Base-by-base conservation (phyloP, 2,329 filamentous ascomycete genomes). In the Phialophora verrucosa region DNA sequence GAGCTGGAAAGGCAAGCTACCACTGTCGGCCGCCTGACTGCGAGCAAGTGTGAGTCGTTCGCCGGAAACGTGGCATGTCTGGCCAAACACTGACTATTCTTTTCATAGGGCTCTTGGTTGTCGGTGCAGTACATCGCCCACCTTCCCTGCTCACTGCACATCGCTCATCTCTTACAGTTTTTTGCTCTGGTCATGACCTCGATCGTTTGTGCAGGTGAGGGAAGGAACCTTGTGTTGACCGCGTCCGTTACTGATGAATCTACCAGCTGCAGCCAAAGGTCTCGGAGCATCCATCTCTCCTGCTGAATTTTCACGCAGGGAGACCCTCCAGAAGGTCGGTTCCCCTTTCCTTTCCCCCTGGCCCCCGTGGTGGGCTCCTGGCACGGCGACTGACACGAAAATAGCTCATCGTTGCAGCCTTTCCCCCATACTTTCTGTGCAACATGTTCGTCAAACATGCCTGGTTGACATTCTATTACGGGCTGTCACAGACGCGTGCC, bases 391-490 rank as follows among this genome's bases (percentile, higher is more conserved):
- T 64, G 51, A 64, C 57, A 42, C 23, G 23, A 27, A 32, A 59
- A 50, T 53, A 69, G 68, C 68, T 69, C 53, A 61, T 69, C 29
- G 27, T 69, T 27, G 68, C 68, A 35, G 51, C 60, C 17, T 57
- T 67, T 12, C 68, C 68, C n/a, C 68, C 68, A 35, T 69, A 69
- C 50, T 69, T 69, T 62, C 53, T 69, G 35, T 69, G 68, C 56
- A 69, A 69, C 64, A 69, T 69, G 68, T 67, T 69, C 55, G 65
- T 69, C 65, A 69, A 69, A 59, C 68, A 69, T 32, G 68, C 68
- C 27, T 69, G 68, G 68, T 64, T 69, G 59, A 69, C 68, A 17
- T 69, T 69, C 56, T 69, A 69, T 51, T 69, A 69, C 51, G 68
- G 65, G 47, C 63, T 69, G 54, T 59, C 68, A 56, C 64, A 63